A percentile compares a stretch with the other conserved stretches of the same genome.
Conservation (phyloP, 352 stramenopile species). For the Stramenopiles sp. region DNA sequence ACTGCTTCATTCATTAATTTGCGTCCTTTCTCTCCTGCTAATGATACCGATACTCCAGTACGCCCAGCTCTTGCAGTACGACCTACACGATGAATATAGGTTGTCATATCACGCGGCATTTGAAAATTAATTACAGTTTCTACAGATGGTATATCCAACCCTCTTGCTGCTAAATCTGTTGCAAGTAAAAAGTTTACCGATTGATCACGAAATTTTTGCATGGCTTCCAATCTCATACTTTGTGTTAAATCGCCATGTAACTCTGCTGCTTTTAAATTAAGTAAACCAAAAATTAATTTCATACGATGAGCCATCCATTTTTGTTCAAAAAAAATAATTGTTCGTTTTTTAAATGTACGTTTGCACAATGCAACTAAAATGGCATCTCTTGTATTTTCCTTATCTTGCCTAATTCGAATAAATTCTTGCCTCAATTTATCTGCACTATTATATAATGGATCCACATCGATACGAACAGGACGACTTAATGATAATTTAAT, state of each 20-base stretch:
- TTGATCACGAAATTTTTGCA: constrained; percentile 93
- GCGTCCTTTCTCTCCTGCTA: too few relatives aligned
- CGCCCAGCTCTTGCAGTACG: constrained; percentile 61
- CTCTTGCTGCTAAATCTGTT: constrained; percentile 70
- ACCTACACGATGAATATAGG: constrained; percentile 74
- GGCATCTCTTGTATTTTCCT: constrained; percentile 98
- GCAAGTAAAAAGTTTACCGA: constrained; percentile 38
- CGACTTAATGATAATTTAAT: constrained; percentile 85
- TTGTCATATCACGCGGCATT: constrained; percentile 64
- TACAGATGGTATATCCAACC: constrained; percentile 73
- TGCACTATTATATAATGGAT: constrained; percentile 88
- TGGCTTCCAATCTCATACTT: constrained; percentile 79
- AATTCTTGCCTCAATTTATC: constrained; percentile 95
- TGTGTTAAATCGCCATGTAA: constrained; percentile 96
- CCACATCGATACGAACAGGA: constrained; percentile 89
- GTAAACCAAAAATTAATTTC: constrained; percentile 86
- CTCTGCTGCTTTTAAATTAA: constrained; percentile 91
- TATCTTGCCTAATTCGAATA: constrained; percentile 93
- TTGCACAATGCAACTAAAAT: constrained; percentile 93
- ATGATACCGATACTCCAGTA: too few relatives aligned
- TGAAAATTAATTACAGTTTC: constrained; percentile 82
- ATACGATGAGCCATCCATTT: constrained; percentile 82
- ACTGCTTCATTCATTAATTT: too few relatives aligned
- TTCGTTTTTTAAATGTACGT: constrained; percentile 87
- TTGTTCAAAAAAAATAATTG: constrained; percentile 94